phyloP scores from a whole-genome alignment of 23 red algal genomes.

The Cyanidiococcus yangmingshanensis region DNA sequence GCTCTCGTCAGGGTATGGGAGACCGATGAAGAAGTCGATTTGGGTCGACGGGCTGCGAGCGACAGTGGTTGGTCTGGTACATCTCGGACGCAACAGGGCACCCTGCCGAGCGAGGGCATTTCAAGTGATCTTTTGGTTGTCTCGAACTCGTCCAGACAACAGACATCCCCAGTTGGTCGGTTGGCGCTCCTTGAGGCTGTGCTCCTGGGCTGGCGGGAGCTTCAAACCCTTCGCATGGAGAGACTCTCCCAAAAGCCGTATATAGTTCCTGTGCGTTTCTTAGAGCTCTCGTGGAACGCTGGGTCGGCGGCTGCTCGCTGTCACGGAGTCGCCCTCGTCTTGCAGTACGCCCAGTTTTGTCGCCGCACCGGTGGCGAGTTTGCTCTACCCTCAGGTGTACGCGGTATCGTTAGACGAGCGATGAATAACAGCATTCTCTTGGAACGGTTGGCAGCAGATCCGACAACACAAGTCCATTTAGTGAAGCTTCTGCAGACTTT shows the following conservation, averaged over 20 bases:
- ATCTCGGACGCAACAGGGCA: neutral
- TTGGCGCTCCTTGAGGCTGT: neutral
- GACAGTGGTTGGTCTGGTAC: neutral
- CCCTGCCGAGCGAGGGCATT: neutral
- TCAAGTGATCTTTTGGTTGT: neutral
- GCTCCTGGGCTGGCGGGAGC: slow-evolving; percentile 8
- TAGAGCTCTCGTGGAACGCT: neutral
- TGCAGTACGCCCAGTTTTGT: neutral
- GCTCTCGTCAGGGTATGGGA: neutral
- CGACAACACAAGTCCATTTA: neutral
- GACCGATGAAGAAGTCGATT: neutral
- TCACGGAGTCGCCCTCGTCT: neutral
- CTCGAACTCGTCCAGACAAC: neutral
- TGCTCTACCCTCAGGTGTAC: neutral
- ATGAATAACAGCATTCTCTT: neutral
- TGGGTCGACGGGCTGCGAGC: neutral
- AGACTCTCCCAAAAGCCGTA: neutral
- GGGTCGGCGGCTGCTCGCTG: neutral
- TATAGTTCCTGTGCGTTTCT: neutral
- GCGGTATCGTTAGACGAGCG: neutral
- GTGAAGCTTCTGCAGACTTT: neutral
- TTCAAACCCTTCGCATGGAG: neutral
- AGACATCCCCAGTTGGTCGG: neutral
- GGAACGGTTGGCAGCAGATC: neutral
- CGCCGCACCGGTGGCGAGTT: neutral